Evolutionary conservation across 371 early-diverging fungal genomes (phyloP).

Genomic region (Coemansia sp.): DNA sequence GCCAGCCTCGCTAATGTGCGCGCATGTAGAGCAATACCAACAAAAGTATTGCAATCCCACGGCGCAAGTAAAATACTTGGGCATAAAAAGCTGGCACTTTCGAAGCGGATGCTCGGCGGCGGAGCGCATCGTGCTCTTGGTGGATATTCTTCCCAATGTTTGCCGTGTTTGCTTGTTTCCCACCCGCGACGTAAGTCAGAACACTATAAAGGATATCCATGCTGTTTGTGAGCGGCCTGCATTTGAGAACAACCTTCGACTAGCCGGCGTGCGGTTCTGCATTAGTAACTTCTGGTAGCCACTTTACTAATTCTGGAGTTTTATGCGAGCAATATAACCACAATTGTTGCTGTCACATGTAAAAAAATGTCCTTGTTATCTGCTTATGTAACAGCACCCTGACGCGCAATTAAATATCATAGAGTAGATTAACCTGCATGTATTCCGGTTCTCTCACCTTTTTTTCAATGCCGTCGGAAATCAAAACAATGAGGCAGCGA

Average conservation of each 20-base stretch:
- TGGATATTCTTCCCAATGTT: not conserved
- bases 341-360: too few species aligned
- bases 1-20: not conserved
- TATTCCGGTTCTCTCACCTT: too few species aligned
- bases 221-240: not conserved
- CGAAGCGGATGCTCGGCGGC: not conserved
- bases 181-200: too few species aligned
- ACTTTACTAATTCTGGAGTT: not conserved
- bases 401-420: too few species aligned
- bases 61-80: not conserved
- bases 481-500: too few species aligned
- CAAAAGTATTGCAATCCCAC: not conserved
- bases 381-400: too few species aligned
- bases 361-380: too few species aligned
- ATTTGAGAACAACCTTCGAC: not conserved
- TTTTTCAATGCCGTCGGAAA: too few species aligned
- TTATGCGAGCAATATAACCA: too few species aligned
- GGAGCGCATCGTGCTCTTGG: slow-evolving; percentile 3
- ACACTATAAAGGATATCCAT: not conserved
- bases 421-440: too few species aligned
- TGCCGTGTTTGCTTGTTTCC: not conserved
- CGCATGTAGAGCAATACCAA: not conserved
- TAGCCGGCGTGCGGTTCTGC: not conserved
- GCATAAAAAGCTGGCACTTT: not conserved
- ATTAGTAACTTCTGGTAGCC: not conserved